A percentile compares a stretch with the other conserved stretches of the same genome.
These are phyloP conservation scores for Trichosporon asahii DNA, from an alignment of 1,284 basidiomycete genomes.

Conservation along the genomic window DNA sequence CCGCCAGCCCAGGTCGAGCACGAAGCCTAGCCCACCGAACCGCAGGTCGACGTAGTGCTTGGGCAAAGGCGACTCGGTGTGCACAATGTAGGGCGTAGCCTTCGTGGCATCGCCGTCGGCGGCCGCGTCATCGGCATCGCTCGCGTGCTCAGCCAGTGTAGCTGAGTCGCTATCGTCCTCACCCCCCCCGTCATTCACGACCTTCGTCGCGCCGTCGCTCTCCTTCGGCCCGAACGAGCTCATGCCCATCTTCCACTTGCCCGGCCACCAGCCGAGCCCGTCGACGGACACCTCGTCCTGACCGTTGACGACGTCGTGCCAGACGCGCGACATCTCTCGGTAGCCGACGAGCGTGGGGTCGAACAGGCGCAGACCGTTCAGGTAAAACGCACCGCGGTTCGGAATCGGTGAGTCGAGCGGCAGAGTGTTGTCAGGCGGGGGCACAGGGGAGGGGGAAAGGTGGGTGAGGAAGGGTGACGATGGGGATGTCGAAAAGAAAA, in stretches of 20 bases:
- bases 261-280: conserved; percentile 14
- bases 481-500: conserved; percentile 41
- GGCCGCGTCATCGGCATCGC: not conserved
- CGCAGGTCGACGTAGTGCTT: conserved; percentile 36
- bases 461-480: conserved; percentile 41
- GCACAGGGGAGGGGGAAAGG: conserved; percentile 10
- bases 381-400: conserved; percentile 33
- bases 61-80: conserved; percentile 22
- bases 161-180: not conserved
- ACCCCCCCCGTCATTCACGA: not conserved
- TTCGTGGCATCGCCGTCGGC: not conserved
- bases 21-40: conserved; percentile 37
- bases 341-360: conserved; percentile 41
- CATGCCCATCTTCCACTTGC: conserved; percentile 14
- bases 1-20: conserved; percentile 40
- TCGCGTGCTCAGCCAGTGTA: not conserved
- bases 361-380: conserved; percentile 34
- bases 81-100: not conserved
- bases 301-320: conserved; percentile 13
- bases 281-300: not conserved
- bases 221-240: not conserved
- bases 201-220: not conserved
- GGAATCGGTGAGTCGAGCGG: conserved; percentile 25
- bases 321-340: conserved; percentile 23
- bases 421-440: conserved; percentile 2